Base-by-base conservation (phyloP, 2,329 filamentous ascomycete genomes). In the Thelonectria olida region DNA sequence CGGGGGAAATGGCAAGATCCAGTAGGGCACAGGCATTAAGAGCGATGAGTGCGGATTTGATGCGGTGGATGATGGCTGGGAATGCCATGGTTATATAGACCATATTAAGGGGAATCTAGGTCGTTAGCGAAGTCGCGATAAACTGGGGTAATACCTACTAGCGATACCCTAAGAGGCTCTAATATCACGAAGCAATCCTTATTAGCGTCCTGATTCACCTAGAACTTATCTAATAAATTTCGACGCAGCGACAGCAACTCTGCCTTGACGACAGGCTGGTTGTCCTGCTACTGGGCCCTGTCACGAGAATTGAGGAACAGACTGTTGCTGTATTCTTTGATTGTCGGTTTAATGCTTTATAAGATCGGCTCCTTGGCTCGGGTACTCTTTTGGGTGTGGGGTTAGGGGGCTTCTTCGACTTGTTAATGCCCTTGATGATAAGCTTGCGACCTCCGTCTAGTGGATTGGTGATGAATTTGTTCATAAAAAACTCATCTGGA, bases 261-360 rank as follows among this genome's bases (percentile, higher is more conserved):
- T 0, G 90, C 93, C 68, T 90, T 84, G 5, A 97, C 78, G 0
- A 99, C 96, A 1, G 93, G 92, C 69, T 98, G 92, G n/a, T 90
- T 79, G 34, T 86, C 81, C 28, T 87, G 81, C 79, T 90, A 91
- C 0, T 72, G 72, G 74, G 34, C 79, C 80, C 17, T 78, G 65
- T 55, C 87, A 81, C 62, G 88, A 78, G 68, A 66, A 20, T 88
- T 90, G 5, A 83, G 81, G 78, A 87, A 95, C 17, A 94, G 80
- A 73, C 92, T 97, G 68, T 91, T 85, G 52, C 90, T 93, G 76
- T 96, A 98, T 67, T 94, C 90, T 64, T 95, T 85, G 65, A 98
- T 97, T 55, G 86, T 90, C 19, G 82, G 78, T 9, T 81, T 78
- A 1, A 70, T 60, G 53, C 65, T 60, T 74, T 70, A 75, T 81